Evolutionary conservation across 176 grass and related monocot genomes (phyloP), one percentile per base, ranked within the genome.

Genomic region (Eragrostis nindensis): DNA sequence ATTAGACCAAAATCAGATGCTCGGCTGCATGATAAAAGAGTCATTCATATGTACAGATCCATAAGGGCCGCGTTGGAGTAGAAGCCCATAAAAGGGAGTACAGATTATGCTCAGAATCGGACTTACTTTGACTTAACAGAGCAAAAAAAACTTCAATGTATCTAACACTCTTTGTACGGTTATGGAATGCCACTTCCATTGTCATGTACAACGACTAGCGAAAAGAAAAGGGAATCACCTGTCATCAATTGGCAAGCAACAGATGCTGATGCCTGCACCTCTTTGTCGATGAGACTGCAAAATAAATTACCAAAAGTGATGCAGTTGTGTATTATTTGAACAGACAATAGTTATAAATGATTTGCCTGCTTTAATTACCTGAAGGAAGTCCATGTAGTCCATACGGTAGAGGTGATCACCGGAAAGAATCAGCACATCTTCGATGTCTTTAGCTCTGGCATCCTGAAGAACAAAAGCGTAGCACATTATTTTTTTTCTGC

Each of bases 1-100:
- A 98, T 93, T 72, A 98, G 71, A 78, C 90, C 92, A 84, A 95
- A 98, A 91, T 93, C 90, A 71, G 96, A 98, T 30, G 96, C 92
- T 55, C 92, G 90, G 29, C 95, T 98, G 74, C 70, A 89, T 70
- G 62, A 16, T 77, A 89, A 85, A 40, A 83, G 2, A 73, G 42
- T 57, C 6, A 72, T 87, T 83, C 54, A 72, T 78, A 36, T 78
- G 36, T 45, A 16, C 16, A 55, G 22, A 65, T 64, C 47, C 15
- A 65, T 55, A 83, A n/a, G 24, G 11, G 21, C 39, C 24, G 38
- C 62, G 72, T n/a, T 56, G 16, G n/a, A 14, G 26, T 22, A 61
- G 32, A 2, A 36, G 26, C 57, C 26, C 16, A 87, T 29, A 5
- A 40, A 81, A 72, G 14, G 59, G 5, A 67, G 49, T 54, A 74